Conservation (phyloP, 2,329 filamentous ascomycete genomes). For the Fusarium citri region DNA sequence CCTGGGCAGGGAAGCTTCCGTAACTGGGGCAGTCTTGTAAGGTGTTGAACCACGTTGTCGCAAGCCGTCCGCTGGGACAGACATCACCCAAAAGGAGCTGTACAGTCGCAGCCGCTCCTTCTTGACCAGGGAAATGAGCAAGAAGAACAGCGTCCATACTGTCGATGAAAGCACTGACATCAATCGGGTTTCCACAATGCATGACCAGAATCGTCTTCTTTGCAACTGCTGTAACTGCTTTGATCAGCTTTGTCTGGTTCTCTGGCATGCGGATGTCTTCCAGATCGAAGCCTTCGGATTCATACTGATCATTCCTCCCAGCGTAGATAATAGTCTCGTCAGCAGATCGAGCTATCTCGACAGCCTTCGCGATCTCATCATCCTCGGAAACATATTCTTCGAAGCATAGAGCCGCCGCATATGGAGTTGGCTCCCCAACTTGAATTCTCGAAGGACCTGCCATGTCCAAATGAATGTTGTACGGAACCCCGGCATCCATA, state of each 20-base stretch:
- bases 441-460: not conserved
- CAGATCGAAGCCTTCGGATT: conserved; percentile 33
- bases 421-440: not conserved
- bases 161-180: conserved; percentile 21
- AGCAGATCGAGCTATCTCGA: conserved; percentile 4
- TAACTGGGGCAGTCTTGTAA: conserved; percentile 28
- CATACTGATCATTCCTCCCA: conserved; percentile 30
- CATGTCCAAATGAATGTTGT: conserved; percentile 20
- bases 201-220: conserved; percentile 22
- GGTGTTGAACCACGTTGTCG: conserved; percentile 31
- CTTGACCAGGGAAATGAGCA: conserved; percentile 32
- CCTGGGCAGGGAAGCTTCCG: conserved; percentile 19
- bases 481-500: conserved; percentile 10
- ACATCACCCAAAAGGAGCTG: conserved; percentile 16
- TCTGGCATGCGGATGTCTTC: conserved; percentile 22
- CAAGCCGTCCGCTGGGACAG: conserved; percentile 23
- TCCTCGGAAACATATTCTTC: conserved; percentile 28
- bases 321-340: conserved; percentile 26
- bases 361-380: conserved; percentile 14
- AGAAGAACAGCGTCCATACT: conserved; percentile 24
- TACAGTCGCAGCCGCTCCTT: conserved; percentile 20
- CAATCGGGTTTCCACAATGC: conserved; percentile 31
- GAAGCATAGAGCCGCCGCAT: conserved; percentile 27
- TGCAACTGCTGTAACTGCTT: conserved; percentile 16
- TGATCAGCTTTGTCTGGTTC: conserved; percentile 25